phyloP scores from a whole-genome alignment of 345 rosid species.

The Salix purpurea region DNA sequence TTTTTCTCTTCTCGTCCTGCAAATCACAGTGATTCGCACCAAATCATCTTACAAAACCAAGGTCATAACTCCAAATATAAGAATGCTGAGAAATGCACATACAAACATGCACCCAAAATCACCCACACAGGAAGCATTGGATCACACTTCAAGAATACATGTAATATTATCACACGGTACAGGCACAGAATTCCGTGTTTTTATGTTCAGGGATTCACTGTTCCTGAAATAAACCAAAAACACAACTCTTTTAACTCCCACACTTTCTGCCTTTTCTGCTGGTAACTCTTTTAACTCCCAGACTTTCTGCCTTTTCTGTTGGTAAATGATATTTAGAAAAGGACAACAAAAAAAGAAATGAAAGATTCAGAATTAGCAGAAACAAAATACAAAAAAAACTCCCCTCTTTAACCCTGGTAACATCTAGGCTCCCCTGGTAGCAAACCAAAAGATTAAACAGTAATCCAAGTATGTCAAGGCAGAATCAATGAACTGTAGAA shows the following conservation, averaged over 20 bases:
- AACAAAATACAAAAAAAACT: neutral
- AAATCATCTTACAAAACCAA: neutral
- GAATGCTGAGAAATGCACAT: neutral
- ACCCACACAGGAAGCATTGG: neutral
- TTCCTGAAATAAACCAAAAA: neutral
- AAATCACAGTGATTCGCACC: neutral
- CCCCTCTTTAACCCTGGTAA: neutral
- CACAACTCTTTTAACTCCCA: neutral
- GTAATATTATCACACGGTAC: too few relatives aligned
- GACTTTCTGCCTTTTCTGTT: too few relatives aligned
- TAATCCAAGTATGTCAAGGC: neutral
- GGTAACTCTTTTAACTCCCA: too few relatives aligned
- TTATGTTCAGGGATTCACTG: neutral
- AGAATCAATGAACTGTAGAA: neutral
- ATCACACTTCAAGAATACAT: too few relatives aligned
- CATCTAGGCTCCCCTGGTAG: neutral
- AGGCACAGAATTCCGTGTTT: neutral
- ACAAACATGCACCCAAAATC: neutral
- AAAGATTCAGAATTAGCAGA: neutral
- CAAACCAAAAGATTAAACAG: neutral
- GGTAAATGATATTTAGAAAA: neutral
- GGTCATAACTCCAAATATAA: neutral
- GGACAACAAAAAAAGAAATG: neutral
- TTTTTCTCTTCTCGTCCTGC: slow-evolving; percentile 89
- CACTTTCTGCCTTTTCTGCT: neutral